phyloP scores from a whole-genome alignment of 2,329 filamentous ascomycete genomes.

The Microdochium trichocladiopsis region DNA sequence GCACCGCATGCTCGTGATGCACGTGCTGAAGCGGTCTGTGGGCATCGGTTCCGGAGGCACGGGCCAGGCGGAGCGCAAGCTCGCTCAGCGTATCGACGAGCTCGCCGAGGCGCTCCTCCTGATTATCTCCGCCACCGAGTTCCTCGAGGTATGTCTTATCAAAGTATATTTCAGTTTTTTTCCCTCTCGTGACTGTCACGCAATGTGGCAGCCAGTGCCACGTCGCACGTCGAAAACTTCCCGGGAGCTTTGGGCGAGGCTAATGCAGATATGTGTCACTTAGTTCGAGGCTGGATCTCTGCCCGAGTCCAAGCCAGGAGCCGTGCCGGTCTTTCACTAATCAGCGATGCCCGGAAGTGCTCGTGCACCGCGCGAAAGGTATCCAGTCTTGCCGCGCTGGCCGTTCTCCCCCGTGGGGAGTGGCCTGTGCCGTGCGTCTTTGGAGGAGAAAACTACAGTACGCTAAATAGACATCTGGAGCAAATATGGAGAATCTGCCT shows the following conservation, averaged over 20 bases:
- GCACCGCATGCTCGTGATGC: conserved; percentile 76
- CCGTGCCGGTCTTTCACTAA: conserved; percentile 4
- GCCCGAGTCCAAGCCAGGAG: conserved; percentile 1
- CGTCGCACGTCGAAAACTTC: too few species aligned
- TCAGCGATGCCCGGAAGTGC: neutral
- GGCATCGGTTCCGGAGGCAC: conserved; percentile 56
- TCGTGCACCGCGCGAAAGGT: neutral
- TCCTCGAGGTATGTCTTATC: conserved; percentile 71
- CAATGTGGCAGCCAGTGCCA: too few species aligned
- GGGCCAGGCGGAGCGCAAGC: conserved; percentile 24
- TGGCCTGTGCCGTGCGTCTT: too few species aligned
- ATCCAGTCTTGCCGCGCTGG: neutral
- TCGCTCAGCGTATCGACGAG: conserved; percentile 62
- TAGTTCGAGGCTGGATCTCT: conserved; percentile 4
- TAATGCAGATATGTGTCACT: neutral
- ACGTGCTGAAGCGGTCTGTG: conserved; percentile 83
- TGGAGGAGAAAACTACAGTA: too few species aligned
- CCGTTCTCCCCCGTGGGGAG: neutral
- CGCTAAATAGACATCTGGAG: too few species aligned
- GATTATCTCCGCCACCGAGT: conserved; percentile 74
- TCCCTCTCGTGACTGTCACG: conserved; percentile 2
- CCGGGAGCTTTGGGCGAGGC: neutral
- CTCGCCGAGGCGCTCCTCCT: conserved; percentile 81
- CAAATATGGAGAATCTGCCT: too few species aligned
- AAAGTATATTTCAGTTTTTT: too few species aligned